These are phyloP conservation scores for Erythrobasidium yunnanense DNA, from an alignment of 768 basidiomycete species.

Conservation along the genomic window DNA sequence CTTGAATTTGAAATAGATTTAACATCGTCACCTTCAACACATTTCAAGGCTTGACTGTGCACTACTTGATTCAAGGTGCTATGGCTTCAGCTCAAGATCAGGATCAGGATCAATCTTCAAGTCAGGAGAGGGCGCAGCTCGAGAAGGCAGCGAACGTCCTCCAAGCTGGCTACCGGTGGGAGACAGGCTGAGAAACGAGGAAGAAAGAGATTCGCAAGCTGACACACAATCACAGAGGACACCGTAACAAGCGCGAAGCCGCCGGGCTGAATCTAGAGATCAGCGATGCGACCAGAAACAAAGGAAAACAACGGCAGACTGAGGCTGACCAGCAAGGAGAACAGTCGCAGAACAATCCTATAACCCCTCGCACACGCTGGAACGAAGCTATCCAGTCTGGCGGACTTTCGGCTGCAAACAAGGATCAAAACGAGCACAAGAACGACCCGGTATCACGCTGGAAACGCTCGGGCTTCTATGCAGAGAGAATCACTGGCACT, in stretches of 20 bases:
- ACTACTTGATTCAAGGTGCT: too few relatives aligned
- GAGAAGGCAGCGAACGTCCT: slow-evolving; percentile 1
- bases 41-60: too few relatives aligned
- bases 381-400: slow-evolving; percentile 23
- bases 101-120: neutral
- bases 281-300: neutral
- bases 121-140: neutral
- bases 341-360: neutral
- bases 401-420: neutral
- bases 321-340: neutral
- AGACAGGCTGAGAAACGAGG: too few relatives aligned
- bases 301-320: neutral
- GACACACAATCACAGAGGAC: slow-evolving; percentile 12
- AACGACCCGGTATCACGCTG: slow-evolving; percentile 27
- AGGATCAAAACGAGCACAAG: slow-evolving; percentile 10
- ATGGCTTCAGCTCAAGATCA: neutral
- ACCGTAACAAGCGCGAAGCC: slow-evolving; percentile 7
- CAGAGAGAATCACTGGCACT: slow-evolving; percentile 21
- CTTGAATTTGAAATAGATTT: too few relatives aligned
- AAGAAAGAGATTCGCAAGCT: too few relatives aligned
- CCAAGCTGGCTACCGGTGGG: slow-evolving; percentile 13
- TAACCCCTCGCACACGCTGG: slow-evolving; percentile 13
- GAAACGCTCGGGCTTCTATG: slow-evolving; percentile 28
- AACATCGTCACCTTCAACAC: too few relatives aligned
- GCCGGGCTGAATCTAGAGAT: slow-evolving; percentile 12